phyloP scores from a whole-genome alignment of 148 eudicot genomes.

The Cornus controversa region DNA sequence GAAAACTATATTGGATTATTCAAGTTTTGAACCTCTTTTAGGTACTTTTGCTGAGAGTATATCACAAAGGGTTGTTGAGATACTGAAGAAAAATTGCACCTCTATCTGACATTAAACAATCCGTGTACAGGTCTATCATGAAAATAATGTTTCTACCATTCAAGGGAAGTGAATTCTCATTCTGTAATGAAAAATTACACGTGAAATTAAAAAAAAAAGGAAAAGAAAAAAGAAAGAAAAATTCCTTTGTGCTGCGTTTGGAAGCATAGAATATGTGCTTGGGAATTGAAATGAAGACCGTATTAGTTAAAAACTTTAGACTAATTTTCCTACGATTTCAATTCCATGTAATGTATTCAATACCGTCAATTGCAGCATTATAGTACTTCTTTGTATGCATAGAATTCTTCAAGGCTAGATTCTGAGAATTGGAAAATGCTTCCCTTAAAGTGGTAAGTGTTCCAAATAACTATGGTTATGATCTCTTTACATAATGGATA shows the following conservation, averaged over 20 bases:
- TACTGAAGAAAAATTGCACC: constrained; percentile 20
- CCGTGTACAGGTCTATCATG: background rate
- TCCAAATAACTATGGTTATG: no score
- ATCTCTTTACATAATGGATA: no score
- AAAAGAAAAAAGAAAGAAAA: no score
- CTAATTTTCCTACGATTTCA: no score
- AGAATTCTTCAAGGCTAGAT: background rate
- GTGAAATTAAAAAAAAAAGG: background rate
- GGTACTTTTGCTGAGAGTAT: constrained; percentile 23
- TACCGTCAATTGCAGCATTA: no score
- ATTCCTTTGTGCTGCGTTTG: background rate
- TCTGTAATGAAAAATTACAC: background rate
- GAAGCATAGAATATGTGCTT: no score
- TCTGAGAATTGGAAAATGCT: background rate
- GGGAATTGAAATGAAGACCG: no score
- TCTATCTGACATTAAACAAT: constrained; percentile 1
- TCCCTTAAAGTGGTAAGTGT: no score
- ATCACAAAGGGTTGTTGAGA: constrained; percentile 22
- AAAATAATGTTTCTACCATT: background rate
- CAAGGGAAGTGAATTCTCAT: background rate
- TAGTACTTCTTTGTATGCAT: no score
- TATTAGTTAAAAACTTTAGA: no score
- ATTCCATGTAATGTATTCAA: no score
- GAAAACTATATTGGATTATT: constrained; percentile 10
- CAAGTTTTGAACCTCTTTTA: constrained; percentile 23